These are phyloP conservation scores for Lasiodiplodia citricola DNA, from an alignment of 2,329 filamentous ascomycete species.

Conservation along the genomic window DNA sequence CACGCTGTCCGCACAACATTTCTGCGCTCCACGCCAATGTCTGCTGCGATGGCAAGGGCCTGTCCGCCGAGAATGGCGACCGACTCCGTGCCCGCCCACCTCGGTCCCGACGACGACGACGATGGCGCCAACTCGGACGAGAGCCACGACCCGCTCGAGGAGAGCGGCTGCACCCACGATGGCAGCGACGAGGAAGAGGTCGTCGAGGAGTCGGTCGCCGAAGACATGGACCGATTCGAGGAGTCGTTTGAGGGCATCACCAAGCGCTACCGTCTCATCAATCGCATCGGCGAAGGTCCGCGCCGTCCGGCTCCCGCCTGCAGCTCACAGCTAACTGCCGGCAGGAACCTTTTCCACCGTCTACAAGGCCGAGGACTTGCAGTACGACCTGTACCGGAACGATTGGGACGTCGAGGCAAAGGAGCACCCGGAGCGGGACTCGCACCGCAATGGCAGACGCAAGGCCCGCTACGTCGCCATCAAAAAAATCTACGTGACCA, in stretches of 20 bases:
- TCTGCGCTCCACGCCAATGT: neutral
- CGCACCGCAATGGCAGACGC: conserved; percentile 54
- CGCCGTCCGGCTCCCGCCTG: neutral
- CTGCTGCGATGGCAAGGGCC: conserved; percentile 10
- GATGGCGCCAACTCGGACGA: conserved; percentile 46
- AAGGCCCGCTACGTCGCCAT: conserved; percentile 86
- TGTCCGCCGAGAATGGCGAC: conserved; percentile 1
- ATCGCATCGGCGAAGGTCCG: conserved; percentile 92
- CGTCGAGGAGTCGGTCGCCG: conserved; percentile 71
- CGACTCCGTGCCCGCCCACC: neutral
- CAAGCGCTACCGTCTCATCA: conserved; percentile 85
- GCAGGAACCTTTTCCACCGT: conserved; percentile 96
- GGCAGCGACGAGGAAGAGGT: conserved; percentile 56
- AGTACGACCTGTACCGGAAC: conserved; percentile 83
- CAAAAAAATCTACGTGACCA: conserved; percentile 99
- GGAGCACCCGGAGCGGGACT: conserved; percentile 68
- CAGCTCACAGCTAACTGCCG: neutral
- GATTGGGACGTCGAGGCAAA: conserved; percentile 80
- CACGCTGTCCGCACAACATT: neutral
- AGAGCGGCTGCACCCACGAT: conserved; percentile 55
- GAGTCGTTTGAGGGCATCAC: conserved; percentile 82
- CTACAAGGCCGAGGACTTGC: conserved; percentile 95
- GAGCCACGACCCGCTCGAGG: conserved; percentile 55
- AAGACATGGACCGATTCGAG: conserved; percentile 80
- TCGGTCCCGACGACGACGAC: neutral